These are phyloP conservation scores for Prototheca stagnorum DNA, from an alignment of 163 green algal genomes.

Conservation along the genomic window DNA sequence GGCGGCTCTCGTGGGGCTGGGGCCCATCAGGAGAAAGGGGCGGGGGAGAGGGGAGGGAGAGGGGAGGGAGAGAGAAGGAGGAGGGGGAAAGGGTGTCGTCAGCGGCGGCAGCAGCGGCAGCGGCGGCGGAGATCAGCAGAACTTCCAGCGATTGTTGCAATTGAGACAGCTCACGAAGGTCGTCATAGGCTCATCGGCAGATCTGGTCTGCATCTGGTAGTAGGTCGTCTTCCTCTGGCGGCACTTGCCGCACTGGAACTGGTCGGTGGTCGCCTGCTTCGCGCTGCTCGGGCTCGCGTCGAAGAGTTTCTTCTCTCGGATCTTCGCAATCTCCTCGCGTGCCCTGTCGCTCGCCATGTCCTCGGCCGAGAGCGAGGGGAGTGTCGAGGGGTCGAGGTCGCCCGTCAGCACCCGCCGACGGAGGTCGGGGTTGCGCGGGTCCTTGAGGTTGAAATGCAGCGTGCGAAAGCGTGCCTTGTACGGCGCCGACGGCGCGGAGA, in stretches of 20 bases:
- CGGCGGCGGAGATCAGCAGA: constrained; percentile 28
- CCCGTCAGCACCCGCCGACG: constrained; percentile 43
- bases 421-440: constrained; percentile 77
- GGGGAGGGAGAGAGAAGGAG: too few species aligned
- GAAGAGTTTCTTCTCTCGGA: constrained; percentile 59
- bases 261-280: constrained; percentile 22
- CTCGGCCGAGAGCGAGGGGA: constrained; percentile 59
- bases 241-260: constrained; percentile 45
- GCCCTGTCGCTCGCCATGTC: constrained; percentile 64
- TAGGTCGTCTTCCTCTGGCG: constrained; percentile 63
- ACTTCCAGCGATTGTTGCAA: constrained; percentile 63
- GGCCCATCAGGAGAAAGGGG: too few species aligned
- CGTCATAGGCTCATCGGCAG: constrained; percentile 36
- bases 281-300: constrained; percentile 36
- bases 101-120: too few species aligned
- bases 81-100: too few species aligned
- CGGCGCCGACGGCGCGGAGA: constrained; percentile 32
- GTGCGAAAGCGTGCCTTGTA: constrained; percentile 79
- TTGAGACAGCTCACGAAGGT: constrained; percentile 43
- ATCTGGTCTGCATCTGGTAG: constrained; percentile 40
- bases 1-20: too few species aligned
- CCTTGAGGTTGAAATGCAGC: constrained; percentile 88
- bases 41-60: not conserved
- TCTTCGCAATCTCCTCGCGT: constrained; percentile 51
- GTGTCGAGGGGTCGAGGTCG: constrained; percentile 32